Conservation (phyloP, 78 protist species). For the Diacronema lutheri region DNA sequence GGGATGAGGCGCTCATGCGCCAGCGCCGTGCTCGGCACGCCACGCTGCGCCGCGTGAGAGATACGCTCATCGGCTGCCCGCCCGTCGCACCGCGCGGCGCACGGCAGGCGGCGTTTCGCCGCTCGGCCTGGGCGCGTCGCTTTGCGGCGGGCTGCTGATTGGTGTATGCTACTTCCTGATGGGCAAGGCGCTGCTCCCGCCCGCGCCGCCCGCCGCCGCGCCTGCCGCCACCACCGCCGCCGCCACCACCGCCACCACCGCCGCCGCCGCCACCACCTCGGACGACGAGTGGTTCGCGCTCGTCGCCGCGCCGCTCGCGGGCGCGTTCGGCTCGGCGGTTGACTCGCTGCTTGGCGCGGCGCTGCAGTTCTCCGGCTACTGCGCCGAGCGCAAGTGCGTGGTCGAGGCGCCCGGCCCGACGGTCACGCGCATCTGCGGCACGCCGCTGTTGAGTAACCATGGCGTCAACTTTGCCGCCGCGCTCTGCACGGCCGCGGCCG, state of each 20-base stretch:
- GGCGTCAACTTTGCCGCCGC: too few species aligned
- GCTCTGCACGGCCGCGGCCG: too few species aligned
- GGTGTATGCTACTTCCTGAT: neutral
- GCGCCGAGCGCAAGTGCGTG: neutral
- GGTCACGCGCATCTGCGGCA: neutral
- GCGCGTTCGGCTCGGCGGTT: conserved; percentile 10
- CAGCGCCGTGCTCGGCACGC: too few species aligned
- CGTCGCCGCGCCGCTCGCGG: neutral
- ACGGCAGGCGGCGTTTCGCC: conserved; percentile 29
- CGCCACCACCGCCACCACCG: too few species aligned
- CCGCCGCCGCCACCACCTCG: too few species aligned
- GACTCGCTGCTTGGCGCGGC: conserved; percentile 46
- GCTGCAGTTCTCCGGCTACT: conserved; percentile 26
- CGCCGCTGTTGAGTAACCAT: neutral
- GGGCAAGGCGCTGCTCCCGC: neutral
- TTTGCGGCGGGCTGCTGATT: neutral
- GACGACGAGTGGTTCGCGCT: conserved; percentile 16
- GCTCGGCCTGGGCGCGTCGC: neutral
- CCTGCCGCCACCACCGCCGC: neutral
- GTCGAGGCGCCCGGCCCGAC: neutral
- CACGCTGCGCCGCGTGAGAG: too few species aligned
- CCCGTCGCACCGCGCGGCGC: too few species aligned
- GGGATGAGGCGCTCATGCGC: too few species aligned
- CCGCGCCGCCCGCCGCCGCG: neutral
- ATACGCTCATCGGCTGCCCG: too few species aligned